A percentile compares a stretch with the other conserved stretches of the same genome.
These are phyloP conservation scores for Niebla homalea DNA, from an alignment of 495 filamentous ascomycete genomes.

Conservation along the genomic window DNA sequence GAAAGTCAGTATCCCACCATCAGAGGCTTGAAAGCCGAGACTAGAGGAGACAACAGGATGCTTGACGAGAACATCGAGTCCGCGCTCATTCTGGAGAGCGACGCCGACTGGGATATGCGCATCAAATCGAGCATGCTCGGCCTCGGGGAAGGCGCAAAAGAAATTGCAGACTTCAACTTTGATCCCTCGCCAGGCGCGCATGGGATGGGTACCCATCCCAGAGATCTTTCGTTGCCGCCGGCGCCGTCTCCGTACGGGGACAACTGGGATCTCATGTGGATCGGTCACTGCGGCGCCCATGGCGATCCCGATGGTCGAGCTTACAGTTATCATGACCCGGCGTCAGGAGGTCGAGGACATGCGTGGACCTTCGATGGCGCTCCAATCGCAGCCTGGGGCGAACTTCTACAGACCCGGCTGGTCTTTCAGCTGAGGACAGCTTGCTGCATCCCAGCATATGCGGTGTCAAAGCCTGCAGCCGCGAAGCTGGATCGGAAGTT, in stretches of 20 bases:
- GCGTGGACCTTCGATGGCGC: background rate
- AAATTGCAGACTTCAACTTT: slow-evolving; percentile 9
- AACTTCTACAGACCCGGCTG: no score
- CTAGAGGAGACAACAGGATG: background rate
- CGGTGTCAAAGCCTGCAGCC: no score
- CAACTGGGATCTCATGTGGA: slow-evolving; percentile 29
- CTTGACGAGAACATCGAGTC: slow-evolving; percentile 21
- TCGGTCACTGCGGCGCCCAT: slow-evolving; percentile 31
- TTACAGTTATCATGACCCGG: background rate
- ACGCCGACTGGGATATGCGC: slow-evolving; percentile 33
- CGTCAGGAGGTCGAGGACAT: background rate
- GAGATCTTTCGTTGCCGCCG: background rate
- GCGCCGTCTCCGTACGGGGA: slow-evolving; percentile 16
- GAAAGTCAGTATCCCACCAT: no score
- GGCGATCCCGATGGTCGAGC: slow-evolving; percentile 5
- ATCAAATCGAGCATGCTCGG: slow-evolving; percentile 18
- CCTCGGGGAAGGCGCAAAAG: slow-evolving; percentile 10
- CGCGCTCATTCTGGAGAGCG: slow-evolving; percentile 33
- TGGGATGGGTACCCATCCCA: background rate
- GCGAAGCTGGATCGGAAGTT: no score
- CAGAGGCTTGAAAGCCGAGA: no score
- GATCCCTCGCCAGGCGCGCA: background rate
- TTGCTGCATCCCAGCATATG: no score
- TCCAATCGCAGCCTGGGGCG: no score
- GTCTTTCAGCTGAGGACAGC: no score